These are phyloP conservation scores for Glebionis coronaria DNA, from an alignment of 129 eudicot genomes.

Conservation along the genomic window DNA sequence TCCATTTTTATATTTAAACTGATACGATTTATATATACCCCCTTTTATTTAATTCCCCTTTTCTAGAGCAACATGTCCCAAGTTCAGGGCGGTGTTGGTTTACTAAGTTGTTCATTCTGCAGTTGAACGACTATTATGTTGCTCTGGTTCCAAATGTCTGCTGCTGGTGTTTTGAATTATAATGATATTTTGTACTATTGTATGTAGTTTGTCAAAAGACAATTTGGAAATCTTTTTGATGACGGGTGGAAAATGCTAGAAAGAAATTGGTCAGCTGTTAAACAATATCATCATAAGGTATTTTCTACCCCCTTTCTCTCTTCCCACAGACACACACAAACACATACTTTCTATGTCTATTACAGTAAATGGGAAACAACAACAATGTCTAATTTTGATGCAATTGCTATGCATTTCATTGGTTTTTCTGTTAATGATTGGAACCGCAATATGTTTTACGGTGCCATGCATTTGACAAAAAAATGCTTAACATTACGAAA, in stretches of 20 bases:
- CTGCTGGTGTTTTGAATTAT: background rate
- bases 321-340: too few relatives aligned
- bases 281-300: slow-evolving; percentile 79
- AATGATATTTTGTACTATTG: background rate
- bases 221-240: slow-evolving; percentile 26
- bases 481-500: background rate
- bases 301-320: background rate
- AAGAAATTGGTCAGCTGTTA: slow-evolving; percentile 43
- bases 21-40: background rate
- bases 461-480: too few relatives aligned
- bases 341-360: background rate
- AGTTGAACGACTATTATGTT: background rate
- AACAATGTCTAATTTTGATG: background rate
- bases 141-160: background rate
- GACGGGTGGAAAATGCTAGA: slow-evolving; percentile 30
- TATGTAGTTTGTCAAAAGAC: slow-evolving; percentile 42
- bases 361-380: background rate
- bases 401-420: background rate
- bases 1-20: too few relatives aligned
- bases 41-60: background rate
- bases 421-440: background rate
- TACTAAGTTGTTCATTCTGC: slow-evolving; percentile 5
- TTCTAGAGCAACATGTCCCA: background rate
- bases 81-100: background rate
- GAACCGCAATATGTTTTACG: too few relatives aligned